phyloP scores from a whole-genome alignment of 2,329 filamentous ascomycete species.

The Thielaviopsis populi region DNA sequence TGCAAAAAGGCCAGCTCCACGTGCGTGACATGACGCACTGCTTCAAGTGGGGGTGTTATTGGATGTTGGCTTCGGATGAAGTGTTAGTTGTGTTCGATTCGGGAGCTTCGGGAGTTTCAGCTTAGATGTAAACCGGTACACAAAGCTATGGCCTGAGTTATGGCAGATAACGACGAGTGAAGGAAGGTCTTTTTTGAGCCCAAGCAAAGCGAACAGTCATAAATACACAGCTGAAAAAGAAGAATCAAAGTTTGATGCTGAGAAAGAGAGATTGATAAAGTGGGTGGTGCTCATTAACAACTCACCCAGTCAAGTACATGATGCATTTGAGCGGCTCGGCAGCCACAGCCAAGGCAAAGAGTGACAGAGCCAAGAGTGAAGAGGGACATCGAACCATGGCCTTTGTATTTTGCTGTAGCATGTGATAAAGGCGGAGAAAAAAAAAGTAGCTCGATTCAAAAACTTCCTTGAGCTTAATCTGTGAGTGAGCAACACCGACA shows the following conservation, averaged over 20 bases:
- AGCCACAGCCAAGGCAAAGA: neutral
- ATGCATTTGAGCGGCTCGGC: constrained; percentile 23
- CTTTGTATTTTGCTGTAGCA: no score
- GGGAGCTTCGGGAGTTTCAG: neutral
- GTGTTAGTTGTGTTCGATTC: neutral
- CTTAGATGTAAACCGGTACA: neutral
- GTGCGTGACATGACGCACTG: constrained; percentile 37
- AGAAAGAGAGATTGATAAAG: neutral
- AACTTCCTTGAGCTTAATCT: no score
- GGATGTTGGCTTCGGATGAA: constrained; percentile 31
- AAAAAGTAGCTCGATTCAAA: no score
- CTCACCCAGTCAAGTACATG: constrained; percentile 38
- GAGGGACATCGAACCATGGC: neutral
- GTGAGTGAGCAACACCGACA: no score
- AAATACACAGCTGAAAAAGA: no score
- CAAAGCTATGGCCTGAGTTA: no score
- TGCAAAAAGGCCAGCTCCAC: constrained; percentile 44
- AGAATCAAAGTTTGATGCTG: no score
- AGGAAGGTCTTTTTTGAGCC: no score
- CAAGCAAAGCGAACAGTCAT: neutral
- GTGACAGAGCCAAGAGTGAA: neutral
- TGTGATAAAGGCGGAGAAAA: no score
- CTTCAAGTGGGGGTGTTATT: constrained; percentile 25
- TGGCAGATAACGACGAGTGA: no score
- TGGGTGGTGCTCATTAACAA: constrained; percentile 4